Evolutionary conservation across 2,329 filamentous ascomycete species (phyloP).

Genomic region (Xylaria sp.): DNA sequence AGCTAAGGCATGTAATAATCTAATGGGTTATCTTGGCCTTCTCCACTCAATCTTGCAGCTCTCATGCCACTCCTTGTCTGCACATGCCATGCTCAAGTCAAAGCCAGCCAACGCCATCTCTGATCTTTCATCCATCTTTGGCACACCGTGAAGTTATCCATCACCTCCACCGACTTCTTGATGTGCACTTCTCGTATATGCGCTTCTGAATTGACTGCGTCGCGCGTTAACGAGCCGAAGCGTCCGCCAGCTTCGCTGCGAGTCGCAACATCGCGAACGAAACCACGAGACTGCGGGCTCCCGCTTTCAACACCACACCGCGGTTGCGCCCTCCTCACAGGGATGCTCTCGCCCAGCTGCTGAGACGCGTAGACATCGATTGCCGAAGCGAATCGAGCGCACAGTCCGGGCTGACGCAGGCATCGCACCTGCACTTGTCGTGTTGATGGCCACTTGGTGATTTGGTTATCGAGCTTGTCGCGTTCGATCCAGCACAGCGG

Average conservation of each 20-base stretch:
- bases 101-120: not conserved
- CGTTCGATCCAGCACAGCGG: not conserved
- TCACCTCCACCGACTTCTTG: not conserved
- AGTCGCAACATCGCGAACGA: slow-evolving; percentile 1
- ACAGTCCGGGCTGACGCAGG: not conserved
- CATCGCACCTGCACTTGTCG: not conserved
- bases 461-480: slow-evolving; percentile 2
- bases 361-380: slow-evolving; percentile 3
- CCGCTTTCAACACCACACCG: not conserved
- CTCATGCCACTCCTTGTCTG: slow-evolving; percentile 25
- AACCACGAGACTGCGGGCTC: not conserved
- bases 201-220: slow-evolving; percentile 4
- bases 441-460: slow-evolving; percentile 15
- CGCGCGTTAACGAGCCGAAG: slow-evolving; percentile 14
- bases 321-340: not conserved
- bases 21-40: slow-evolving; percentile 5
- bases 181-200: slow-evolving; percentile 3
- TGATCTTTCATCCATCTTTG: not conserved
- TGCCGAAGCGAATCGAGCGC: not conserved
- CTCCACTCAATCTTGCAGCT: slow-evolving; percentile 32
- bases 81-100: not conserved
- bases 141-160: not conserved
- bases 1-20: slow-evolving; percentile 16
- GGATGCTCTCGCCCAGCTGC: slow-evolving; percentile 15
- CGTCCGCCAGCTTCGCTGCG: not conserved